These are phyloP conservation scores for Mesembryanthemum crystallinum DNA, from an alignment of 148 eudicot genomes.

Conservation along the genomic window DNA sequence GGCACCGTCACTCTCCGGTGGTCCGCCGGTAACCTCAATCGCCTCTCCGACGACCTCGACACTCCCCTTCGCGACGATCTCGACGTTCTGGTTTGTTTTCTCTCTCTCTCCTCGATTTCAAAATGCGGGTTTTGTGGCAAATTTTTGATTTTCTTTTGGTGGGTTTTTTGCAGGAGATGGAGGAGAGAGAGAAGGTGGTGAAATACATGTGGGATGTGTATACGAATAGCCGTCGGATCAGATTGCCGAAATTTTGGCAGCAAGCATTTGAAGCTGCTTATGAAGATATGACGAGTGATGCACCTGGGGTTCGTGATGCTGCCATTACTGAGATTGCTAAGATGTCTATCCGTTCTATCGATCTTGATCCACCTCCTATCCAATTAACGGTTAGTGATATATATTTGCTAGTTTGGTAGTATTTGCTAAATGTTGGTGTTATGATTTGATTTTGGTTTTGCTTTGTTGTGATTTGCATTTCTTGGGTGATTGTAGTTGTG, in stretches of 20 bases:
- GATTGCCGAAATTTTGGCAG: slow-evolving; percentile 78
- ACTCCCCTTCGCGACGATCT: slow-evolving; percentile 62
- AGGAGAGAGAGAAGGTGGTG: slow-evolving; percentile 89
- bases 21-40: slow-evolving; percentile 67
- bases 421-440: background rate
- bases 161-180: slow-evolving; percentile 59
- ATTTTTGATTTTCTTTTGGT: background rate
- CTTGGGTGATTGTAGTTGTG: background rate
- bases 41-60: slow-evolving; percentile 42
- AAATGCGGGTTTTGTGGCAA: slow-evolving; percentile 18
- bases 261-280: slow-evolving; percentile 92
- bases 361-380: slow-evolving; percentile 53
- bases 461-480: background rate
- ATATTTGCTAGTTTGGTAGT: background rate
- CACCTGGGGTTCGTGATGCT: slow-evolving; percentile 48
- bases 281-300: slow-evolving; percentile 76
- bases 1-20: slow-evolving; percentile 88
- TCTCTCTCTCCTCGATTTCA: slow-evolving; percentile 1
- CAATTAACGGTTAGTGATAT: slow-evolving; percentile 50
- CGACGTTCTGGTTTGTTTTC: slow-evolving; percentile 55
- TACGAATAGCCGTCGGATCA: slow-evolving; percentile 52
- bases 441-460: slow-evolving; percentile 12
- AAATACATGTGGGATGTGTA: slow-evolving; percentile 95
- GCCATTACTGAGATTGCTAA: slow-evolving; percentile 82
- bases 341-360: slow-evolving; percentile 67